Base-by-base conservation (phyloP, 345 rosid species). In the Pelargonium nanum region DNA sequence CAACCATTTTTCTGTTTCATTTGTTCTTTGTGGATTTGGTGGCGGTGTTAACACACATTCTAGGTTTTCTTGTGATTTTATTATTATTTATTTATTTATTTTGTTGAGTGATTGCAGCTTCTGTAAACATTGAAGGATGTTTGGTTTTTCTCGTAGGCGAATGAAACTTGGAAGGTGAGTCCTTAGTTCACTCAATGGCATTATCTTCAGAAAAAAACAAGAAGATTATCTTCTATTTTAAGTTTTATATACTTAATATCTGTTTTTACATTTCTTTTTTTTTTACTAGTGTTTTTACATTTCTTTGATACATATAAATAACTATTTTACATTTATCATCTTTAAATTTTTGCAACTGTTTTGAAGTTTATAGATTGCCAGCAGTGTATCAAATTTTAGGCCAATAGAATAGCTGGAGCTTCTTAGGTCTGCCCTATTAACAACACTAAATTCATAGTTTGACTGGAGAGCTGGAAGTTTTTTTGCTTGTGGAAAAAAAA, bases 141-240 rank as follows among this genome's bases (percentile, higher is more conserved):
- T 89, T 70, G 80, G 89, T 66, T 81, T 92, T 69, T 82, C 96
- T 17, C 85, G 91, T 52, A 78, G 85, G 58, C 96, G 95, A 65
- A 85, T 82, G 86, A 92, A 85, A 65, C 93, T 92, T 74, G 98
- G 97, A 72, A 85, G 97, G 98, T 92, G 56, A 60, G 78, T 73
- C 56, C 24, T 58, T 51, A 6, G 17, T 44, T 6, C 8, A 16
- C 40, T 45, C 25, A 17, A 52, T 45, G 32, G 19, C 63, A 57
- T 45, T 23, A 65, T 57, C 24, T 61, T 60, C 65, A 0, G 44
- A 0, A 34, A n/a, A n/a, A n/a, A n/a, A n/a, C n/a, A n/a, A n/a
- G 65, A 51, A 53, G 54, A 51, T 26, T 20, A 17, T 63, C 57
- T 62, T 73, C 56, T 55, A 53, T 53, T 8, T 56, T 28, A 28